Evolutionary conservation across 306 rosid genomes (phyloP).

Genomic region (Glycine tomentella): DNA sequence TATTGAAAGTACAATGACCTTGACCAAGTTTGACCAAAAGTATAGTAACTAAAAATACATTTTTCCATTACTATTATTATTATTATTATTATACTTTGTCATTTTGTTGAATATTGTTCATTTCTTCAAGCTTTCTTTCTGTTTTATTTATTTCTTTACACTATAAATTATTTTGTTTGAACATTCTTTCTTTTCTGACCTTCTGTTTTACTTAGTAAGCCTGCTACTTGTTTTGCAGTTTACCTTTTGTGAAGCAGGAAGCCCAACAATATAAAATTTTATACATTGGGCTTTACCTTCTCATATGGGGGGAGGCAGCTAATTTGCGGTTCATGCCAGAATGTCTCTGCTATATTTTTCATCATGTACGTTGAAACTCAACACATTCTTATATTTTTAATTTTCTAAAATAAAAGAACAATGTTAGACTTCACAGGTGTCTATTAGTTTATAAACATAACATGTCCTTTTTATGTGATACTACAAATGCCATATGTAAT

Average conservation of each 20-base stretch:
- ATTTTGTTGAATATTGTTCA: conserved; percentile 9
- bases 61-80: too few species aligned
- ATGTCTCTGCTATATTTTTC: conserved; percentile 93
- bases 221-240: conserved; percentile 57
- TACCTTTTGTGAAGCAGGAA: conserved; percentile 83
- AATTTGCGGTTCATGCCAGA: conserved; percentile 97
- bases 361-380: conserved; percentile 65
- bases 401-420: not conserved
- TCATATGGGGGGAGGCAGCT: conserved; percentile 99
- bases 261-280: conserved; percentile 86
- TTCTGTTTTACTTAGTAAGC: conserved; percentile 29
- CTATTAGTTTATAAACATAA: conserved; percentile 17
- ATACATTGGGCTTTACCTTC: conserved; percentile 87
- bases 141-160: not conserved
- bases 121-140: conserved; percentile 17
- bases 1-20: too few species aligned
- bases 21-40: too few species aligned
- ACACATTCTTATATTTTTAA: not conserved
- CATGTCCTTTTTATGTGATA: conserved; percentile 1
- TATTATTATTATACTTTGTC: not conserved
- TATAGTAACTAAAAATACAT: too few species aligned
- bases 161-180: conserved; percentile 3
- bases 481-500: conserved; percentile 7
- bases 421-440: conserved; percentile 8
- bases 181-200: conserved; percentile 22